phyloP scores from a whole-genome alignment of 805 yeast genomes.

The Candida adriatica region DNA sequence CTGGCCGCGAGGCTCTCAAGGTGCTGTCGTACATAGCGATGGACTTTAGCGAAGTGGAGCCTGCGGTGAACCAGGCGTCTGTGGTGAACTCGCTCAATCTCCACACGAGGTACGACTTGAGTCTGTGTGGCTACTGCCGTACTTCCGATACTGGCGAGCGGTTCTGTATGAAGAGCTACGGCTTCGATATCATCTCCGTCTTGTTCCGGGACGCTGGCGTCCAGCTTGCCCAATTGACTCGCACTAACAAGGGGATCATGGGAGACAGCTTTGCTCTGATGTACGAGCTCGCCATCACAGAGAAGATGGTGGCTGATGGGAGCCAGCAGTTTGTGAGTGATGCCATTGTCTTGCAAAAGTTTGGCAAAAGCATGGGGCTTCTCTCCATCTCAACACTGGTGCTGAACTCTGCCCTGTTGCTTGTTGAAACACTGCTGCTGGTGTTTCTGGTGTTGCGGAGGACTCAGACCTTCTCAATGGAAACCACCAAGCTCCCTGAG shows the following conservation, averaged over 20 bases:
- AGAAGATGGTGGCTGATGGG: slow-evolving; percentile 14
- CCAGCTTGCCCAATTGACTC: slow-evolving; percentile 36
- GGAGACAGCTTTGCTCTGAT: slow-evolving; percentile 36
- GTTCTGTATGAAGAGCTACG: slow-evolving; percentile 32
- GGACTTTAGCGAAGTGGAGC: slow-evolving; percentile 30
- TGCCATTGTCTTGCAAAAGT: slow-evolving; percentile 22
- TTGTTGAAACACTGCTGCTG: slow-evolving; percentile 2
- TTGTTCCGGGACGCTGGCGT: slow-evolving; percentile 44
- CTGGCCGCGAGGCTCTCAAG: slow-evolving; percentile 36
- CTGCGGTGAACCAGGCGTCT: slow-evolving; percentile 20
- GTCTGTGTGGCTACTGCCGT: slow-evolving; percentile 44
- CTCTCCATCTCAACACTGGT: slow-evolving; percentile 10
- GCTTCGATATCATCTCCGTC: slow-evolving; percentile 41
- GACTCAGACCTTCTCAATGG: too few species aligned
- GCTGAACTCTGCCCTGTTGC: slow-evolving; percentile 2
- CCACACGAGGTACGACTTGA: slow-evolving; percentile 36
- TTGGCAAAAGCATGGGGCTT: slow-evolving; percentile 22
- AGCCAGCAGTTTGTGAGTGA: too few species aligned
- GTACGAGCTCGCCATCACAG: slow-evolving; percentile 29
- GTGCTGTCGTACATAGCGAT: slow-evolving; percentile 39
- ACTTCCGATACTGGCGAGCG: slow-evolving; percentile 16
- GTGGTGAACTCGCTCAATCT: slow-evolving; percentile 40
- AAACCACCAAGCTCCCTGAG: too few species aligned
- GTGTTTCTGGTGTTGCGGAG: slow-evolving; percentile 4
- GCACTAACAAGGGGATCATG: slow-evolving; percentile 31